These are phyloP conservation scores for Linnemannia zychae DNA, from an alignment of 192 early-diverging fungal genomes.

Conservation along the genomic window DNA sequence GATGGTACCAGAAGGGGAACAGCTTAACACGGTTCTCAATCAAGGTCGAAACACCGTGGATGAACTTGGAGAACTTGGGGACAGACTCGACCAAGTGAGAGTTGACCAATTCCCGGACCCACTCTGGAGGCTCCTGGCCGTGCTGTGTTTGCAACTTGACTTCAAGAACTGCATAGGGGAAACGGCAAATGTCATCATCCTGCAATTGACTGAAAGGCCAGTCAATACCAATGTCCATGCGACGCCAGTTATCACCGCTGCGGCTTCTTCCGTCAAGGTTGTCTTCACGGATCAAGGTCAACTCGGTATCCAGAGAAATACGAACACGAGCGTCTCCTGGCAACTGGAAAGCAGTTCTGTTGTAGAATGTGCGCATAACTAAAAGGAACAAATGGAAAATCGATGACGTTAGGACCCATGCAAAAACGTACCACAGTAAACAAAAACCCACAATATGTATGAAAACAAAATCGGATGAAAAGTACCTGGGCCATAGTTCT, in stretches of 20 bases:
- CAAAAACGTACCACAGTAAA: neutral
- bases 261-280: conserved; percentile 78
- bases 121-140: conserved; percentile 91
- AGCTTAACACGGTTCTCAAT: conserved; percentile 83
- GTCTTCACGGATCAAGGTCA: conserved; percentile 98
- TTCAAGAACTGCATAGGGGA: conserved; percentile 98
- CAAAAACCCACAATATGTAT: neutral
- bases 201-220: conserved; percentile 93
- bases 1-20: conserved; percentile 95
- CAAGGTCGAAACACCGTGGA: conserved; percentile 93
- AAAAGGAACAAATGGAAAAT: conserved; percentile 59
- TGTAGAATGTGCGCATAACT: conserved; percentile 96
- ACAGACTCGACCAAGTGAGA: conserved; percentile 94
- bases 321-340: conserved; percentile 98
- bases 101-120: conserved; percentile 93
- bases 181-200: conserved; percentile 86
- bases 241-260: conserved; percentile 94
- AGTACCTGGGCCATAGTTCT: conserved; percentile 79
- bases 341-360: conserved; percentile 98
- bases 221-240: conserved; percentile 91
- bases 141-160: conserved; percentile 97
- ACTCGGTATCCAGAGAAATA: conserved; percentile 97
- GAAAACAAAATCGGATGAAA: neutral
- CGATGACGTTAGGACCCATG: conserved; percentile 60
- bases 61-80: conserved; percentile 98